These are phyloP conservation scores for Zygnema circumcarinatum DNA, from an alignment of 139 green algal species.

Conservation along the genomic window DNA sequence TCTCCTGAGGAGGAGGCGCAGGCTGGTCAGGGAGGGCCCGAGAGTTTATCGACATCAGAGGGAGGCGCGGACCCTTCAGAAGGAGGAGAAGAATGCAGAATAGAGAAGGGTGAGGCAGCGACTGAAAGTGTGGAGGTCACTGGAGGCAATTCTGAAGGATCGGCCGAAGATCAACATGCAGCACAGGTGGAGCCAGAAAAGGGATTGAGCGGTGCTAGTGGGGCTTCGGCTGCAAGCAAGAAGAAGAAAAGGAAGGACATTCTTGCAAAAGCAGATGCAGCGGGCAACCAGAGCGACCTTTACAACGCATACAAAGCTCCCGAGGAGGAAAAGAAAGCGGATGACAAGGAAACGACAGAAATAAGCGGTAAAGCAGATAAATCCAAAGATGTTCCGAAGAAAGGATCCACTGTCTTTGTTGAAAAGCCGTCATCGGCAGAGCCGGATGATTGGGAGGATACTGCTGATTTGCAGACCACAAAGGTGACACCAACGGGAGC, in stretches of 20 bases:
- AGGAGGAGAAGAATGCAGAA: not conserved
- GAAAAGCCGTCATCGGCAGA: conserved; percentile 23
- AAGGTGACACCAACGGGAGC: not conserved
- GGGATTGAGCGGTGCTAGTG: too few relatives aligned
- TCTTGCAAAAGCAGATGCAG: conserved; percentile 31
- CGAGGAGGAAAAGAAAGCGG: not conserved
- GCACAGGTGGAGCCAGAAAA: too few relatives aligned
- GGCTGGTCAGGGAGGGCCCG: too few relatives aligned
- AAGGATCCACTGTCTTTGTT: not conserved
- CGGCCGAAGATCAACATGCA: too few relatives aligned
- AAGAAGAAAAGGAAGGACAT: conserved; percentile 46
- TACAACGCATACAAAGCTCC: conserved; percentile 33
- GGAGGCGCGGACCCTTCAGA: not conserved
- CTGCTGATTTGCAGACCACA: conserved; percentile 23
- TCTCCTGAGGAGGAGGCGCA: too few relatives aligned
- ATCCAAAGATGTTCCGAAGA: not conserved
- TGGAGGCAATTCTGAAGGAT: too few relatives aligned
- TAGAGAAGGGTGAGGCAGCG: not conserved
- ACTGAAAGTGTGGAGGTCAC: too few relatives aligned
- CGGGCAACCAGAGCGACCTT: not conserved
- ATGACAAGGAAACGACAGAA: conserved; percentile 12
- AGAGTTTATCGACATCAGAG: too few relatives aligned
- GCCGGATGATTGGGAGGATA: conserved; percentile 51
- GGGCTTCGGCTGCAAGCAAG: not conserved
- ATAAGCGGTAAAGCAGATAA: conserved; percentile 13